Evolutionary conservation across 345 rosid species (phyloP).

Genomic region (Salix exigua): DNA sequence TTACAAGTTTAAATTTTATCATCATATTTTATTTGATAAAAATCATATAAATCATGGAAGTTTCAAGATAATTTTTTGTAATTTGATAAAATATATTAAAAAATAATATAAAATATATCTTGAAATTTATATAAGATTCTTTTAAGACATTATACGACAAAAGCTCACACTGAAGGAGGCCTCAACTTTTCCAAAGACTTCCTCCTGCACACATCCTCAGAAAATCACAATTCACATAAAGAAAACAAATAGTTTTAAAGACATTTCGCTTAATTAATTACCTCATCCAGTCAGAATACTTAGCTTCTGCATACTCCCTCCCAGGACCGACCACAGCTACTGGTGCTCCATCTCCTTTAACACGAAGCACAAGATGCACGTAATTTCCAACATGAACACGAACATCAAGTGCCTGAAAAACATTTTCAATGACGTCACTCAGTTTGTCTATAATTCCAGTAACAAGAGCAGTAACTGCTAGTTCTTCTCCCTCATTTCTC

Average conservation of each 20-base stretch:
- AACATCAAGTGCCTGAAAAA: conserved; percentile 43
- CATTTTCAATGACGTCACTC: conserved; percentile 23
- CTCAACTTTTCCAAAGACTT: conserved; percentile 76
- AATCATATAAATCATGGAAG: too few species aligned
- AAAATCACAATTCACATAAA: not conserved
- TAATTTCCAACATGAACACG: conserved; percentile 57
- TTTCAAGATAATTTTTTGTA: too few species aligned
- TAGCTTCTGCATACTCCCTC: conserved; percentile 64
- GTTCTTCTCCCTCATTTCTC: conserved; percentile 47
- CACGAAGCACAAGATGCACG: conserved; percentile 55
- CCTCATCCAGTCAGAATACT: conserved; percentile 91
- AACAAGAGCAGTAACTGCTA: conserved; percentile 72
- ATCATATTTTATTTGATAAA: too few species aligned
- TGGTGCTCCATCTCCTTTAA: conserved; percentile 43
- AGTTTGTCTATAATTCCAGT: conserved; percentile 47
- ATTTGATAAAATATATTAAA: too few species aligned
- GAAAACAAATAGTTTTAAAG: not conserved
- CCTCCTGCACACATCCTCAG: conserved; percentile 43
- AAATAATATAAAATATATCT: too few species aligned
- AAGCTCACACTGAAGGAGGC: conserved; percentile 67
- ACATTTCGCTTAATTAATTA: conserved; percentile 15
- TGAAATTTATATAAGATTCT: too few species aligned
- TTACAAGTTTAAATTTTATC: too few species aligned
- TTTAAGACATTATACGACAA: conserved; percentile 61
- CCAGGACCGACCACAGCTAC: conserved; percentile 83